Evolutionary conservation across 2,329 filamentous ascomycete species (phyloP), one percentile per base, ranked within the genome.

Genomic region (Colletotrichum kahawae): DNA sequence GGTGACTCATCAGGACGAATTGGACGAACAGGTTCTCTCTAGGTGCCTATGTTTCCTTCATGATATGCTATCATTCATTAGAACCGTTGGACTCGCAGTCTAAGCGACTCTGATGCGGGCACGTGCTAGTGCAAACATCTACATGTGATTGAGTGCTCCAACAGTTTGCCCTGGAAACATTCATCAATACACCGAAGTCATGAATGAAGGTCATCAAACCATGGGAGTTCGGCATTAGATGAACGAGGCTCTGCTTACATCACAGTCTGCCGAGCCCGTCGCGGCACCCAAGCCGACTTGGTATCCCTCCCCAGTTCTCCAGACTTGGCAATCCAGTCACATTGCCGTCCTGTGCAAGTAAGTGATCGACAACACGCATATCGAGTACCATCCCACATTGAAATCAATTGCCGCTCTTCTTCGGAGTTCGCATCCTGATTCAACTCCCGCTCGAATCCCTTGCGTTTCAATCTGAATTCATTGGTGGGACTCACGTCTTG

Each of bases 171-270:
- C 4, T 57, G 4, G 24, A 29, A 3, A 0, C 0, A 1, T 13
- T 3, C 4, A 24, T 10, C 54, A 10, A 57, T 29, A 1, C 24
- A 0, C 16, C 24, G 7, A 57, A n/a, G 24, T 2, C 54, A 4
- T 57, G 5, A 2, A 29, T 4, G n/a, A 21, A 48, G 0, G 0
- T 13, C 6, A 2, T 21, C 0, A 2, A 51, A n/a, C 6, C 4
- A 21, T 13, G n/a, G 0, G 43, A 21, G n/a, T 29, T 57, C 57
- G 29, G 57, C 18, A 34, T 14, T 21, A n/a, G 57, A 31, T 6
- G 29, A 31, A 31, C 10, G 12, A 63, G 59, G 18, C 59, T 34
- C 59, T 63, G 33, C 59, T 63, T 24, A 38, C n/a, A 38, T 63
- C 33, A 36, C 14, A 1, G 5, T 3, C 18, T 7, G 33, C 59